These are phyloP conservation scores for Colletotrichum truncatum DNA, from an alignment of 2,329 filamentous ascomycete species.

Conservation along the genomic window DNA sequence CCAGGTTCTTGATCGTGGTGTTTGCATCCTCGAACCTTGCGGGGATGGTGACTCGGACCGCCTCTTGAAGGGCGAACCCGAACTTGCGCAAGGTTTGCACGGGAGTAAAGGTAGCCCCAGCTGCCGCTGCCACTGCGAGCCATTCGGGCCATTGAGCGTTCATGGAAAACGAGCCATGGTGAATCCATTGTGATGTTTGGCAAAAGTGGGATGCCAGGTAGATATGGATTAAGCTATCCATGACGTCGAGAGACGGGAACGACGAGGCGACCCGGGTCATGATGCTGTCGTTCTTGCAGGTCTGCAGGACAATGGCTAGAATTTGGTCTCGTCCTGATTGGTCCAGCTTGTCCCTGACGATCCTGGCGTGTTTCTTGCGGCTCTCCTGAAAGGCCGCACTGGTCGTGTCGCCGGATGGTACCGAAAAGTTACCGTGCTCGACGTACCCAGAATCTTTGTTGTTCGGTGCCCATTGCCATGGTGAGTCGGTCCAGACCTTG, in stretches of 20 bases:
- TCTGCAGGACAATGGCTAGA: slow-evolving; percentile 70
- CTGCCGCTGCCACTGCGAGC: slow-evolving; percentile 66
- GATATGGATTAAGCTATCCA: slow-evolving; percentile 70
- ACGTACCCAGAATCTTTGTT: slow-evolving; percentile 53
- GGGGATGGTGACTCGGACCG: slow-evolving; percentile 49
- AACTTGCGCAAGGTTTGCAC: slow-evolving; percentile 68
- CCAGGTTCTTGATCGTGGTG: slow-evolving; percentile 53
- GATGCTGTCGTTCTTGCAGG: slow-evolving; percentile 60
- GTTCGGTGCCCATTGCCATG: slow-evolving; percentile 59
- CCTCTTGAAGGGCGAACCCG: slow-evolving; percentile 64
- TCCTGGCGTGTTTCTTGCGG: slow-evolving; percentile 46
- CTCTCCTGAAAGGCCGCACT: slow-evolving; percentile 49
- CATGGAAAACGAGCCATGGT: slow-evolving; percentile 67
- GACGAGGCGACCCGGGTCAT: slow-evolving; percentile 64
- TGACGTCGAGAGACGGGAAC: slow-evolving; percentile 68
- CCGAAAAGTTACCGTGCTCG: slow-evolving; percentile 55
- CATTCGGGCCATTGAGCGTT: slow-evolving; percentile 66
- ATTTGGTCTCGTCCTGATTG: slow-evolving; percentile 66
- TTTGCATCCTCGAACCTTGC: slow-evolving; percentile 58
- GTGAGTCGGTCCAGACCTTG: slow-evolving; percentile 59
- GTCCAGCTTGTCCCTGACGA: slow-evolving; percentile 54
- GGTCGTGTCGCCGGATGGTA: slow-evolving; percentile 49
- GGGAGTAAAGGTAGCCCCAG: slow-evolving; percentile 68
- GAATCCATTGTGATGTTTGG: slow-evolving; percentile 68
- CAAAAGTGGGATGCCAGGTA: slow-evolving; percentile 66